Percentiles rank a stretch among this genome's conserved stretches.
Evolutionary conservation across 345 rosid genomes (phyloP).

Genomic region (Citrus trifoliata): DNA sequence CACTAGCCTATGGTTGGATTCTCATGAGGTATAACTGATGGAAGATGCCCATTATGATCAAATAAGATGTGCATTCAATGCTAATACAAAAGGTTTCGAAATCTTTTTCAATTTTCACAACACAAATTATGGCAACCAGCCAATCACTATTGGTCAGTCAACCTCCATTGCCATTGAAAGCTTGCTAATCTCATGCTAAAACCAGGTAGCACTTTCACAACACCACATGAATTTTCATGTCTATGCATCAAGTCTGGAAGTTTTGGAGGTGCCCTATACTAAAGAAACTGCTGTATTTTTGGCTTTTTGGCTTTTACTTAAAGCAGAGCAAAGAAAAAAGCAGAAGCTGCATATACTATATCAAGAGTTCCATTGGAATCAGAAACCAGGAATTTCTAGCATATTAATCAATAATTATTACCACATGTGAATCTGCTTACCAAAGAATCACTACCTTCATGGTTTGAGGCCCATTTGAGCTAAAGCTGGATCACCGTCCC

Average conservation of each 20-base stretch:
- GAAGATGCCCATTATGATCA: not conserved
- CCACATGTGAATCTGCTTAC: not conserved
- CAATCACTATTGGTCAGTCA: not conserved
- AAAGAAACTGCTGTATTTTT: not conserved
- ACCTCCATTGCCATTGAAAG: not conserved
- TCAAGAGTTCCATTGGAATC: not conserved
- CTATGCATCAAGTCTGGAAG: not conserved
- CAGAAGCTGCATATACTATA: not conserved
- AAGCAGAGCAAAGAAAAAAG: not conserved
- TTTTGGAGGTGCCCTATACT: not conserved
- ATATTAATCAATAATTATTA: no score
- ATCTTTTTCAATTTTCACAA: not conserved
- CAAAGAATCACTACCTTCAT: not conserved
- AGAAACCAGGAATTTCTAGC: not conserved
- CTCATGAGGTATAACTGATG: not conserved
- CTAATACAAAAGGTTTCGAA: not conserved
- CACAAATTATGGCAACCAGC: not conserved
- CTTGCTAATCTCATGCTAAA: not conserved
- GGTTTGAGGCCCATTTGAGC: not conserved
- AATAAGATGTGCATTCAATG: not conserved
- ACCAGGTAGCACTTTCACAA: not conserved
- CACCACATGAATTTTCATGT: not conserved
- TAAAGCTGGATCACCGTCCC: not conserved
- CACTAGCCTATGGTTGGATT: not conserved
- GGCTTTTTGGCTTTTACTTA: not conserved